Base-by-base conservation (phyloP, 495 filamentous ascomycete species). In the Delitschia confertaspora region DNA sequence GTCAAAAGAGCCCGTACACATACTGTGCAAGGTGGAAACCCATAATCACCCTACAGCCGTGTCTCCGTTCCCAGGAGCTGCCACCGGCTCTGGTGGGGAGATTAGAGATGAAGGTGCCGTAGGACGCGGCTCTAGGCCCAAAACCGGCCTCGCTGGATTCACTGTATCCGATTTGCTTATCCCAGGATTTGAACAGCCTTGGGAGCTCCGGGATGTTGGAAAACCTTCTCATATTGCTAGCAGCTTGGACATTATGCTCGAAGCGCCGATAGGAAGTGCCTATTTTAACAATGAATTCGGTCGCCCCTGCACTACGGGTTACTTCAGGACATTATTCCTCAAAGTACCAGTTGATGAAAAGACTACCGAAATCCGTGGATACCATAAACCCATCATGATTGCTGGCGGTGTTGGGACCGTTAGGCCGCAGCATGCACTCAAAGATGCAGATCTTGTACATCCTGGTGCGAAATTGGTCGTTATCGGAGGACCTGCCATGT, bases 381-480 rank as follows among this genome's bases (percentile, higher is more conserved):
- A 93, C 55, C 89, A 95, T 69, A 98, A 98, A 66, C 91, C 91
- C 5, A 95, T 98, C 62, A 95, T 98, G 88, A 82, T 98, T 68
- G 91, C 93, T 42, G 93, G 91, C 47, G 91, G 93, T 58, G 74
- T 95, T 32, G 93, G 91, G 25, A 93, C 84, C n/a, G 88, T 96
- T n/a, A 65, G 93, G 43, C 89, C 91, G 0, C 79, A 88, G 55
- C 83, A 95, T 61, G 88, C 91, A 3, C 71, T 93, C 34, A 98
- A 98, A 64, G 69, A 80, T 45, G 74, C 77, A 2, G 69, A 73
- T 9, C 69, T 83, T 47, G 89, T 96, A 8, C 76, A 78, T 46
- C 75, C 85, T 16, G 88, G 86, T 6, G 83, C 86, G 29, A 82
- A 85, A 62, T 75, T 95, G 9, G 82, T 96, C 55, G 88, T 95